Percentiles rank a stretch among this genome's conserved stretches.
Conservation (phyloP, 169 alveolate species). For the Eimeria praecox region DNA sequence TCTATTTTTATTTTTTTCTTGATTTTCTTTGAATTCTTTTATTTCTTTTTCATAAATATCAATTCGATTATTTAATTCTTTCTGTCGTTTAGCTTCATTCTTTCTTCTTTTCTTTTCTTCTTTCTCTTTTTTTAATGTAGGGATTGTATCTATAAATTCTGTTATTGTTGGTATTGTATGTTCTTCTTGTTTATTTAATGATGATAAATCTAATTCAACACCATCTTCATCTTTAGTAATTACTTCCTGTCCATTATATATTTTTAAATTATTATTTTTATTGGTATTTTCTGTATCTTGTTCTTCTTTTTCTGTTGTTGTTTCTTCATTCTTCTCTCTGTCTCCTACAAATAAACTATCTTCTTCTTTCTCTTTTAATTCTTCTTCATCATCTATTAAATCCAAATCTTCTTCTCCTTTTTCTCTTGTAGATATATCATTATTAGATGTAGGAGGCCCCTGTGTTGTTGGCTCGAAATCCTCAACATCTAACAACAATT, state of each 20-base stretch:
- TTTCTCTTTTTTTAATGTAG: constrained; percentile 5
- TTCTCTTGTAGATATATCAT: too few species aligned
- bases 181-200: not conserved
- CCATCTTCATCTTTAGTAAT: constrained; percentile 7
- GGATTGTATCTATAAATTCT: constrained; percentile 8
- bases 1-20: constrained; percentile 14
- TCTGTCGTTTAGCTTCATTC: not conserved
- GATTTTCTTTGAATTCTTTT: not conserved
- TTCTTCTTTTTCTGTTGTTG: not conserved
- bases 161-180: not conserved
- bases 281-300: not conserved
- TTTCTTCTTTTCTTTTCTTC: constrained; percentile 17
- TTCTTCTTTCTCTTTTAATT: not conserved
- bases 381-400: not conserved
- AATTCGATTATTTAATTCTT: not conserved
- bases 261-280: too few species aligned
- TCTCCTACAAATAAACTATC: not conserved
- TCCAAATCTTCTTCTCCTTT: not conserved
- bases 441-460: too few species aligned
- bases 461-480: not conserved
- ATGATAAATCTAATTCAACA: not conserved
- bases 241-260: not conserved
- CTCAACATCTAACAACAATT: not conserved
- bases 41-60: not conserved
- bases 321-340: not conserved